phyloP scores from a whole-genome alignment of 768 basidiomycete species.

The Suillus spraguei region DNA sequence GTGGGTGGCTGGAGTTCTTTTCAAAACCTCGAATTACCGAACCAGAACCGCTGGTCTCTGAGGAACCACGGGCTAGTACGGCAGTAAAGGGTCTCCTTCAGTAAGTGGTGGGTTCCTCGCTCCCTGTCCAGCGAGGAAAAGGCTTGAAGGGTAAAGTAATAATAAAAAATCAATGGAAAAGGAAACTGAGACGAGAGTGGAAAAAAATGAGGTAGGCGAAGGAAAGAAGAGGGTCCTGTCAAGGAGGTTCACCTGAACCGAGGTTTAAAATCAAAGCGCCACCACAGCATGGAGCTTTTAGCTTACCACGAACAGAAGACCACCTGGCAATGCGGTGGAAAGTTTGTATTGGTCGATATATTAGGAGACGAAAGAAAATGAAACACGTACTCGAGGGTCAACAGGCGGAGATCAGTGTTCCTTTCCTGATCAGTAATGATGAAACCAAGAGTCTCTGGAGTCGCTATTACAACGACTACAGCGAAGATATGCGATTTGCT shows the following conservation, averaged over 20 bases:
- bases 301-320: slow-evolving; percentile 76
- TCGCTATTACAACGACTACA: slow-evolving; percentile 37
- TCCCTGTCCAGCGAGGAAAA: slow-evolving; percentile 67
- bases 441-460: slow-evolving; percentile 43
- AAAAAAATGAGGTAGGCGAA: slow-evolving; percentile 10
- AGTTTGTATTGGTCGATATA: slow-evolving; percentile 18
- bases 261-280: slow-evolving; percentile 21
- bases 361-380: slow-evolving; percentile 21
- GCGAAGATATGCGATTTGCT: slow-evolving; percentile 15
- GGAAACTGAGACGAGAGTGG: slow-evolving; percentile 12
- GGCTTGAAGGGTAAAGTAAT: slow-evolving; percentile 43
- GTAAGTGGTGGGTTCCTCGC: slow-evolving; percentile 67
- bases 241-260: slow-evolving; percentile 77
- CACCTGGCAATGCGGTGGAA: slow-evolving; percentile 50
- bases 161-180: slow-evolving; percentile 20
- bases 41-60: slow-evolving; percentile 74
- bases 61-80: slow-evolving; percentile 65
- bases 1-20: slow-evolving; percentile 27
- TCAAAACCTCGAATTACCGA: slow-evolving; percentile 60
- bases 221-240: slow-evolving; percentile 41
- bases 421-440: slow-evolving; percentile 78
- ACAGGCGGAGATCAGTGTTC: slow-evolving; percentile 79
- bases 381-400: slow-evolving; percentile 71
- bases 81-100: slow-evolving; percentile 53
- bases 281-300: slow-evolving; percentile 16